Evolutionary conservation across 2,329 filamentous ascomycete genomes (phyloP).

Genomic region (Ceratocystis huliohia): DNA sequence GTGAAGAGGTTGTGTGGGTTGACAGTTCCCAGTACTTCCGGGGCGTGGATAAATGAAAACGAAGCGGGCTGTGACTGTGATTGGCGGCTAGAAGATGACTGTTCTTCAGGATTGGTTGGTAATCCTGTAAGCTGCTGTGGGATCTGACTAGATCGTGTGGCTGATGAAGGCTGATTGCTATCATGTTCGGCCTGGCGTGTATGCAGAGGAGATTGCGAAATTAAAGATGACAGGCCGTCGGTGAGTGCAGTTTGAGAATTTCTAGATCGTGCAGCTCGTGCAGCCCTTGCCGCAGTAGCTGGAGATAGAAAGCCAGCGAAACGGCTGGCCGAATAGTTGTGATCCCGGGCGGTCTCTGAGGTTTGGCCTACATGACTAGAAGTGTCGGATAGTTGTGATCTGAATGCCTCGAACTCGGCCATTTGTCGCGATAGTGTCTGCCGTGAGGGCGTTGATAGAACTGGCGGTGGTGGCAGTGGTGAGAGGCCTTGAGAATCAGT

Average conservation of each 20-base stretch:
- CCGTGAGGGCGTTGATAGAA: neutral
- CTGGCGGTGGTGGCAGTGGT: neutral
- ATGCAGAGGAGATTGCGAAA: neutral
- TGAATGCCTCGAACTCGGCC: neutral
- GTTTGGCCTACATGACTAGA: neutral
- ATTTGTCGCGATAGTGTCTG: neutral
- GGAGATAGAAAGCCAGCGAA: neutral
- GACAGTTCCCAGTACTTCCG: neutral
- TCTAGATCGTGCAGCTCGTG: neutral
- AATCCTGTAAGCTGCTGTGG: neutral
- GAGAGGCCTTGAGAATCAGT: neutral
- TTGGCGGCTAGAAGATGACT: neutral
- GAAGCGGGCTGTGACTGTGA: neutral
- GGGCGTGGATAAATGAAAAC: neutral
- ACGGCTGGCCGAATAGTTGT: neutral
- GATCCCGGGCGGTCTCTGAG: neutral
- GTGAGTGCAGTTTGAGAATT: neutral
- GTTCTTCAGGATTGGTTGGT: neutral
- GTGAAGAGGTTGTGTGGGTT: constrained; percentile 25
- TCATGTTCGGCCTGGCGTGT: neutral
- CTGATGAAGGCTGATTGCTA: neutral
- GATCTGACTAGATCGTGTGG: neutral
- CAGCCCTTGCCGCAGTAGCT: neutral
- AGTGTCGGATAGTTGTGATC: neutral
- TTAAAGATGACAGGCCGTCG: neutral